These are phyloP conservation scores for Stellera chamaejasme DNA, from an alignment of 345 rosid genomes.

Conservation along the genomic window DNA sequence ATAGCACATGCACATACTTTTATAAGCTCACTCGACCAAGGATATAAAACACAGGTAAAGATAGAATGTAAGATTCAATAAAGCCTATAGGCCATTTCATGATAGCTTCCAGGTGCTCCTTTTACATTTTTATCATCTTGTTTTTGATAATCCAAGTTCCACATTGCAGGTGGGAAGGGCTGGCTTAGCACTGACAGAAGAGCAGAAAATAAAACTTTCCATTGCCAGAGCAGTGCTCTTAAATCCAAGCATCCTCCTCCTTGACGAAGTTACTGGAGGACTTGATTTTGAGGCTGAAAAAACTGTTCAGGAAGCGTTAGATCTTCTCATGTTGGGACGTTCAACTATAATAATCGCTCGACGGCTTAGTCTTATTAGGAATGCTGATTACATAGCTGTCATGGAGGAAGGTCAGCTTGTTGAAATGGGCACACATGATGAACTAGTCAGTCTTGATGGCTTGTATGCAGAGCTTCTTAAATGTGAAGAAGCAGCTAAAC, in stretches of 20 bases:
- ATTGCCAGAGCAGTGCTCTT: slow-evolving; percentile 98
- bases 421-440: slow-evolving; percentile 98
- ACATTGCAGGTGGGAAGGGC: slow-evolving; percentile 78
- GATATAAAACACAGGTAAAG: slow-evolving; percentile 85
- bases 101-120: too few relatives aligned
- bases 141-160: too few relatives aligned
- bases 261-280: slow-evolving; percentile 98
- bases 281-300: slow-evolving; percentile 98
- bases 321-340: slow-evolving; percentile 94
- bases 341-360: slow-evolving; percentile 97
- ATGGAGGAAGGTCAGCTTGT: slow-evolving; percentile 99
- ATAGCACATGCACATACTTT: slow-evolving; percentile 91
- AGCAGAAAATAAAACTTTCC: slow-evolving; percentile 88
- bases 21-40: slow-evolving; percentile 80
- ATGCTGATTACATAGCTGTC: slow-evolving; percentile 95
- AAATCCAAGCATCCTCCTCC: slow-evolving; percentile 82
- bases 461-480: slow-evolving; percentile 90
- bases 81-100: too few relatives aligned
- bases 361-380: slow-evolving; percentile 79
- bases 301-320: slow-evolving; percentile 87
- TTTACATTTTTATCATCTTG: too few relatives aligned
- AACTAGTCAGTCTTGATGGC: slow-evolving; percentile 57
- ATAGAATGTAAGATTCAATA: too few relatives aligned
- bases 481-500: slow-evolving; percentile 96
- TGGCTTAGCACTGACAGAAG: slow-evolving; percentile 81